These are phyloP conservation scores for Agaricus bisporus DNA, from an alignment of 768 basidiomycete genomes.

Conservation along the genomic window DNA sequence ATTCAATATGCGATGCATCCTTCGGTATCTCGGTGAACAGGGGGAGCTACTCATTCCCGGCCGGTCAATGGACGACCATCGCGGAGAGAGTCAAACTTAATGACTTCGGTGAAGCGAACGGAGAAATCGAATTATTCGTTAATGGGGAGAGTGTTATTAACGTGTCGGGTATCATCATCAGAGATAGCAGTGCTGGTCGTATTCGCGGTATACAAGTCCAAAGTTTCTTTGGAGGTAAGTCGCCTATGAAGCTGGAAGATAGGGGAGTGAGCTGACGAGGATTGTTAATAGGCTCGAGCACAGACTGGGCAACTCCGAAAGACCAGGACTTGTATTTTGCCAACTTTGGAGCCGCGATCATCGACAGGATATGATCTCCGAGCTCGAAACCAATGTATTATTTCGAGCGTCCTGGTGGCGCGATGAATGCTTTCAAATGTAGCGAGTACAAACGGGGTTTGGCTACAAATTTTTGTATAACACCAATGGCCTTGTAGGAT, in stretches of 20 bases:
- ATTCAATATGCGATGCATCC: slow-evolving; percentile 42
- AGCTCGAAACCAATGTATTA: neutral
- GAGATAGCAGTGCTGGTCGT: slow-evolving; percentile 34
- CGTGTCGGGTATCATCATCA: slow-evolving; percentile 42
- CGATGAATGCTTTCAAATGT: slow-evolving; percentile 1
- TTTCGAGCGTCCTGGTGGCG: slow-evolving; percentile 1
- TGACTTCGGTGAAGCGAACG: slow-evolving; percentile 54
- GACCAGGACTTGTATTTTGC: slow-evolving; percentile 54
- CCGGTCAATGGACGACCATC: slow-evolving; percentile 57
- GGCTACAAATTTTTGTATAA: neutral
- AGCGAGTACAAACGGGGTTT: neutral
- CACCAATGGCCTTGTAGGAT: neutral
- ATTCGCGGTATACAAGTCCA: slow-evolving; percentile 60
- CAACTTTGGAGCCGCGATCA: slow-evolving; percentile 53
- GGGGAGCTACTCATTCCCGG: slow-evolving; percentile 42
- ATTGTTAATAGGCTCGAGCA: slow-evolving; percentile 30
- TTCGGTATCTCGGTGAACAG: slow-evolving; percentile 13
- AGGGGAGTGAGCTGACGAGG: neutral
- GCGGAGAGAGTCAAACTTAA: slow-evolving; percentile 66
- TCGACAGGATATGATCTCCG: neutral
- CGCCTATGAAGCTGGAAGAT: neutral
- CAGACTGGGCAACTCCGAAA: slow-evolving; percentile 49
- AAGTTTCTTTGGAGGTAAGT: slow-evolving; percentile 62
- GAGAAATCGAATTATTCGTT: slow-evolving; percentile 57
- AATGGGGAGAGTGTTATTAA: slow-evolving; percentile 52